phyloP scores from a whole-genome alignment of 352 stramenopile genomes.

The Globisporangium acanthophoron region DNA sequence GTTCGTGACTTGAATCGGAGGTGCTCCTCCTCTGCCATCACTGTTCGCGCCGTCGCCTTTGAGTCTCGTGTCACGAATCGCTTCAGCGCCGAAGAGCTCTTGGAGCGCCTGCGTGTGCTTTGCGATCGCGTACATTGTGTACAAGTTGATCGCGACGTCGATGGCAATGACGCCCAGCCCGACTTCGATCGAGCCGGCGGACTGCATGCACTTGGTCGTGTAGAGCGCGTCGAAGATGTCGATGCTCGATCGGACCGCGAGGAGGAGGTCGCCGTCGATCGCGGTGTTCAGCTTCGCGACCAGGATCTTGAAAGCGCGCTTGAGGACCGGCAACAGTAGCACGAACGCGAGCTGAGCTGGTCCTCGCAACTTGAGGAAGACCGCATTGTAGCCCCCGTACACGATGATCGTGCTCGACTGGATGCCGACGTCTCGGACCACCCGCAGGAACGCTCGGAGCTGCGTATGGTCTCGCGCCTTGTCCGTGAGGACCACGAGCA shows the following conservation, averaged over 20 bases:
- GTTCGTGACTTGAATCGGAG: not conserved
- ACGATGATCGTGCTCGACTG: not conserved
- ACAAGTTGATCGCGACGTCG: not conserved
- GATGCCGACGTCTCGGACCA: not conserved
- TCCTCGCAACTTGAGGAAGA: not conserved
- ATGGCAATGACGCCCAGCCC: not conserved
- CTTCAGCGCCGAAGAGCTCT: not conserved
- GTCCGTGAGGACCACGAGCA: not conserved
- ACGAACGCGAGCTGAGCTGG: slow-evolving; percentile 1
- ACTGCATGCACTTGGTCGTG: slow-evolving; percentile 15
- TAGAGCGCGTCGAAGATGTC: slow-evolving; percentile 32
- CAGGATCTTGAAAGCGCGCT: slow-evolving; percentile 1
- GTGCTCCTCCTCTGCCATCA: not conserved
- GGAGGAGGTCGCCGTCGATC: not conserved
- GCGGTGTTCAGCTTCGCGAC: not conserved
- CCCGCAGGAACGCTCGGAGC: not conserved
- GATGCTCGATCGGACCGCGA: slow-evolving; percentile 2
- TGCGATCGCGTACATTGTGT: not conserved
- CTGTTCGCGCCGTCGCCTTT: not conserved
- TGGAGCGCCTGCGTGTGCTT: not conserved
- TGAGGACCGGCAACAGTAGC: slow-evolving; percentile 1
- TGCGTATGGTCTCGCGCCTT: not conserved
- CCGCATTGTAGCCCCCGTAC: not conserved
- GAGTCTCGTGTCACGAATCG: not conserved
- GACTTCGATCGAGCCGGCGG: not conserved